Percentiles rank a stretch among this genome's conserved stretches.
phyloP scores from a whole-genome alignment of 2,329 filamentous ascomycete genomes.

The Westerdykella sp. region DNA sequence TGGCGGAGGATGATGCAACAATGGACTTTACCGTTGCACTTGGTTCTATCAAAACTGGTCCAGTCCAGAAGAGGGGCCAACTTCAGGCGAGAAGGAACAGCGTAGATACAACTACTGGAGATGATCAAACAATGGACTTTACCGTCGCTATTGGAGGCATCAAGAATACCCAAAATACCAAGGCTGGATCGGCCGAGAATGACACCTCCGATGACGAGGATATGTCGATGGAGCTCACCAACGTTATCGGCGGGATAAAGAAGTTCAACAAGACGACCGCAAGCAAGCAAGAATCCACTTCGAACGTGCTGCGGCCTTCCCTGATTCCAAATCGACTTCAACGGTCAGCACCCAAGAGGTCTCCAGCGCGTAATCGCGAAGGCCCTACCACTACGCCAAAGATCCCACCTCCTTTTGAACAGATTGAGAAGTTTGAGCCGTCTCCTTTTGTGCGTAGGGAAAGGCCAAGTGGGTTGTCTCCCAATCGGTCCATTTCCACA shows the following conservation, averaged over 20 bases:
- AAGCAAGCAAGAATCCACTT: conserved; percentile 16
- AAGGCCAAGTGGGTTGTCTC: conserved; percentile 14
- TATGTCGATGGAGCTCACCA: conserved; percentile 50
- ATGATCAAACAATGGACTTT: conserved; percentile 37
- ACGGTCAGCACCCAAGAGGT: conserved; percentile 19
- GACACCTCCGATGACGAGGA: conserved; percentile 34
- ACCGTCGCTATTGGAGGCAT: conserved; percentile 36
- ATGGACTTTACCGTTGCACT: conserved; percentile 38
- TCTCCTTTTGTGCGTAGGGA: conserved; percentile 30
- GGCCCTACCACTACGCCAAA: conserved; percentile 20
- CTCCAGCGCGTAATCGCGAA: background rate
- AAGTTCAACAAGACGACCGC: conserved; percentile 9
- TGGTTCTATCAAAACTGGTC: conserved; percentile 28
- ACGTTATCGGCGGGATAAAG: conserved; percentile 43
- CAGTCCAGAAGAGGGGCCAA: background rate
- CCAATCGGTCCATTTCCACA: conserved; percentile 14
- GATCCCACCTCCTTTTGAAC: conserved; percentile 16
- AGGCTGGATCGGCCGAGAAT: background rate
- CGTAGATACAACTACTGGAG: conserved; percentile 19
- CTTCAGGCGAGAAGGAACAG: conserved; percentile 19
- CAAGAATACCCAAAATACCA: conserved; percentile 10
- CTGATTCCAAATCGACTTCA: conserved; percentile 8
- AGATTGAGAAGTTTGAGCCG: conserved; percentile 28
- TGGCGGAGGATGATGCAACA: conserved; percentile 37
- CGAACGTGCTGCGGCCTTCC: conserved; percentile 5